Evolutionary conservation across 2,329 filamentous ascomycete genomes (phyloP), one percentile per base, ranked within the genome.

Genomic region (Byssoonygena ceratinophila): DNA sequence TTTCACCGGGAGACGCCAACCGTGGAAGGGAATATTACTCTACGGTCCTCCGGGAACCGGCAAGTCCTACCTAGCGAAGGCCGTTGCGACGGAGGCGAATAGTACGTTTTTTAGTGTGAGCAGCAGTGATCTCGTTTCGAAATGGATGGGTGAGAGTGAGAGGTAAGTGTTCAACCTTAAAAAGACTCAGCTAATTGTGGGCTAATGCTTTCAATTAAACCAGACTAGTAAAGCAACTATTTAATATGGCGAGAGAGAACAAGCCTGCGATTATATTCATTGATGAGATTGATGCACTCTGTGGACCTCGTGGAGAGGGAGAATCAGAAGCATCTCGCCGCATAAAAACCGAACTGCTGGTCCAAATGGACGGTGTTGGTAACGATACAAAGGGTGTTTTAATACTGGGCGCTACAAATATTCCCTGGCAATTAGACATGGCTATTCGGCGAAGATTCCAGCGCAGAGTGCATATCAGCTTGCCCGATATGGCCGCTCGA

Each of bases 131-230:
- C 70, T 98, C 69, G 92, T 98, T 56, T 95, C 88, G 69, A 98
- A 98, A 68, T 98, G 92, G 92, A 98, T 98, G 92, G 92, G 92
- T 74, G 92, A 98, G 72, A 94, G 87, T 76, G 92, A 98, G 81
- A 82, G 89, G 87, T 94, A 74, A 46, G 76, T 2, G 61, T 9
- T 29, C 11, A 27, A 8, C 3, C 11, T 27, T 22, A 6, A 22
- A 39, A 20, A 1, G 23, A 11, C 29, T 12, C 22, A 20, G 16
- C 32, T 32, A 12, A 14, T n/a, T 45, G 8, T 32, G 1, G 11
- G 16, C 46, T 47, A 18, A 50, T 39, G 20, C n/a, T 12, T 14
- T n/a, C n/a, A n/a, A 12, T 12, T 22, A 46, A 45, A 31, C 45
- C 63, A 94, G 89, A 64, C 79, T 98, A 61, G 92, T 98, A 53